Base-by-base conservation (phyloP, 2,329 filamentous ascomycete species). In the Colletotrichum sp. region DNA sequence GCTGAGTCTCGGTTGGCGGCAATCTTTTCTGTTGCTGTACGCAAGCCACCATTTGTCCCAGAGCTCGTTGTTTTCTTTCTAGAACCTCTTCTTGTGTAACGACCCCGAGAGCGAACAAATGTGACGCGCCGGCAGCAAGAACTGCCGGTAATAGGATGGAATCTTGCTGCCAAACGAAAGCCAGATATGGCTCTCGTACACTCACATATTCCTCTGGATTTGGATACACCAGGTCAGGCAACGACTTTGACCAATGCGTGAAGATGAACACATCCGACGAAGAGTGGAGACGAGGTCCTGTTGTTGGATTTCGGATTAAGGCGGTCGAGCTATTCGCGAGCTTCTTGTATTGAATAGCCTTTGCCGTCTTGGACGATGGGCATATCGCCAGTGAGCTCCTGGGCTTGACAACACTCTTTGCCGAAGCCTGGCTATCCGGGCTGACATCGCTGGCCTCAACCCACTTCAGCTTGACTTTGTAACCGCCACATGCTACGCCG, bases 21-120 rank as follows among this genome's bases (percentile, higher is more conserved):
- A 52, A 39, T 9, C 15, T 16, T 28, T 32, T 34, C 7, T 57
- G 60, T 57, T 60, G 60, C 12, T 32, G 55, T 44, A 72, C 63
- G 8, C 52, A 67, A 15, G 71, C 64, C 28, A 76, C 39, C 66
- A 76, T 67, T 5, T 36, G 36, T 2, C 49, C 16, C 6, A 77
- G 67, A 15, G 75, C 75, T 12, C 57, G 62, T 8, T 77, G 72
- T 39, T 77, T 77, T 26, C 72, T 36, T 21, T 70, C 68, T 12
- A 75, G 64, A 6, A 71, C 68, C 6, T 75, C 72, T 15, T 65
- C 44, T 24, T 75, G 49, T 21, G 26, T 55, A 10, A 70, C 9
- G 1, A 68, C 15, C 7, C 72, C 68, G 6, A 70, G 30, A 3
- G 66, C 62, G 18, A 64, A 44, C 8, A 71, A 44, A 21, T 77